These are phyloP conservation scores for Xanthoconium separans DNA, from an alignment of 1,284 basidiomycete genomes.

Conservation along the genomic window DNA sequence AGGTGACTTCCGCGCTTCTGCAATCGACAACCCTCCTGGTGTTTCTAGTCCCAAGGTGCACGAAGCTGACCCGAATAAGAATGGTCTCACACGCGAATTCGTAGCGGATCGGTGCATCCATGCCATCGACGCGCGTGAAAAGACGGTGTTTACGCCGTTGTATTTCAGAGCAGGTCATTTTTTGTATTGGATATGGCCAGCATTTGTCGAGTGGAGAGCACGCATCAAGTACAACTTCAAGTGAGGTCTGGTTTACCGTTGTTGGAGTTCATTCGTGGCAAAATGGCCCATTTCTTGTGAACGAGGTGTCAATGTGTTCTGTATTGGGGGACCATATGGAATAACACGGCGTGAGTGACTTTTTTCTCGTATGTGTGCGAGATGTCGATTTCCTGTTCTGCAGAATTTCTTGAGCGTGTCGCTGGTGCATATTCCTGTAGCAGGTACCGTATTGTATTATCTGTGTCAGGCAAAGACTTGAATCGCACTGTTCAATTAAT, in stretches of 20 bases:
- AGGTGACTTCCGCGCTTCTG: conserved; percentile 78
- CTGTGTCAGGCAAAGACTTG: too few relatives aligned
- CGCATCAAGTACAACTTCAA: conserved; percentile 60
- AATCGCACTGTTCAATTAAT: too few relatives aligned
- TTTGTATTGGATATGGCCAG: conserved; percentile 64
- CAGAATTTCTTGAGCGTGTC: too few relatives aligned
- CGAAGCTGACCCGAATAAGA: conserved; percentile 53
- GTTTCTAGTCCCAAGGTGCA: conserved; percentile 29
- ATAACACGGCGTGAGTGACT: too few relatives aligned
- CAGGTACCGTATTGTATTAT: too few relatives aligned
- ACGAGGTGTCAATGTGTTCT: neutral
- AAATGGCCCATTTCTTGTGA: neutral
- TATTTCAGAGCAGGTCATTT: conserved; percentile 45
- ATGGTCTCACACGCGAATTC: conserved; percentile 53
- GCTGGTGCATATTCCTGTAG: too few relatives aligned
- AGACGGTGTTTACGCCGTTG: conserved; percentile 55
- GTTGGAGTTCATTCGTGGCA: neutral
- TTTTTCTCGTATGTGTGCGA: too few relatives aligned
- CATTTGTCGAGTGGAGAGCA: conserved; percentile 54
- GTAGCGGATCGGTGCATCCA: conserved; percentile 57
- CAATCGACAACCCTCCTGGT: conserved; percentile 58
- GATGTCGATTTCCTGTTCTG: too few relatives aligned
- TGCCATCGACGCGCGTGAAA: conserved; percentile 57
- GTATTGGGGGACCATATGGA: too few relatives aligned
- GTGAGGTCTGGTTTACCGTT: conserved; percentile 9